phyloP scores from a whole-genome alignment of 257 asterid genomes.

The Anisodus acutangulus region DNA sequence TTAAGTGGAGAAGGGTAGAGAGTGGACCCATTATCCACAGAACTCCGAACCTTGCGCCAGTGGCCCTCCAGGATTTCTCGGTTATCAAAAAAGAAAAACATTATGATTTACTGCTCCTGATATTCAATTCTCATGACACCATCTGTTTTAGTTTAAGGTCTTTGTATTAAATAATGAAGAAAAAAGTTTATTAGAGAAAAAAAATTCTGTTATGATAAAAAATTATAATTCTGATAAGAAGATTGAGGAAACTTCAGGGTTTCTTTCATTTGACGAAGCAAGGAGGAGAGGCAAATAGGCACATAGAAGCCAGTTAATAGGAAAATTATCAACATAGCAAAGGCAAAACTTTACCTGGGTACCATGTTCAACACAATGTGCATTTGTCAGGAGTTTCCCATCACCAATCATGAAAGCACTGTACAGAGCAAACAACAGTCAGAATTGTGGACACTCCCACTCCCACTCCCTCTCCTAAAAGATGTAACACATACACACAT shows the following conservation, averaged over 20 bases:
- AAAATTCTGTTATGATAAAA: background rate
- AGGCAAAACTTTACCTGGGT: conserved; percentile 60
- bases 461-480: background rate
- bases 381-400: conserved; percentile 93
- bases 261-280: background rate
- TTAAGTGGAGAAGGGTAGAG: background rate
- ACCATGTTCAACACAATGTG: conserved; percentile 90
- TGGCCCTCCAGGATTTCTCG: background rate
- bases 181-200: background rate
- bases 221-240: background rate
- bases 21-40: background rate
- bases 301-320: background rate
- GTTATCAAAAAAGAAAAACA: background rate
- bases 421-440: conserved; percentile 38
- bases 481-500: background rate
- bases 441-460: background rate
- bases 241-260: conserved; percentile 2
- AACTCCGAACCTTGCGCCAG: background rate
- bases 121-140: conserved; percentile 1
- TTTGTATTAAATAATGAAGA: background rate
- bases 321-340: conserved; percentile 1
- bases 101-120: conserved; percentile 17
- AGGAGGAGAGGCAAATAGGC: background rate
- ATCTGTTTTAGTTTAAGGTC: background rate
- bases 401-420: conserved; percentile 98